Evolutionary conservation across 2,329 filamentous ascomycete genomes (phyloP).

Genomic region (Epichloe amarillans): DNA sequence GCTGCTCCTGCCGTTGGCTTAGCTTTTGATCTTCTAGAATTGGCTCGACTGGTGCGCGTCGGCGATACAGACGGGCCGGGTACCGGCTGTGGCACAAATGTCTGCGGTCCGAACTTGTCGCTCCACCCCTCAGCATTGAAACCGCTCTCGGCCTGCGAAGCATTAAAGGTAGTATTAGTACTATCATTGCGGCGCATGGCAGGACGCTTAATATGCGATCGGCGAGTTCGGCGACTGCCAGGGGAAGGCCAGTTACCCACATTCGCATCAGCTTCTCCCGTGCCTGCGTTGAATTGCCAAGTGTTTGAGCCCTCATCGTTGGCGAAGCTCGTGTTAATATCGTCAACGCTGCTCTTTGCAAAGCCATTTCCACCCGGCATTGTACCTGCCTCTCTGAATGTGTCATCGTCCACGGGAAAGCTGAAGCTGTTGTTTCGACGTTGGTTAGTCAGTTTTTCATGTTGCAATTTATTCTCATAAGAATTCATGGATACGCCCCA

Average conservation of each 20-base stretch:
- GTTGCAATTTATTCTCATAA: background rate
- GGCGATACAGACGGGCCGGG: slow-evolving; percentile 29
- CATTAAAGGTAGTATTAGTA: slow-evolving; percentile 11
- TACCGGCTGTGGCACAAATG: slow-evolving; percentile 35
- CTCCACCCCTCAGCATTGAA: slow-evolving; percentile 43
- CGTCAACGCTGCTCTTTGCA: slow-evolving; percentile 39
- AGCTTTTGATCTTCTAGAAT: slow-evolving; percentile 47
- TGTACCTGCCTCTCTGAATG: slow-evolving; percentile 18
- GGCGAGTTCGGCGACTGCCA: slow-evolving; percentile 25
- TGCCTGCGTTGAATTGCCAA: slow-evolving; percentile 41
- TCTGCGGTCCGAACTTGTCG: slow-evolving; percentile 39
- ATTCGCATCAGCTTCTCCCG: slow-evolving; percentile 16
- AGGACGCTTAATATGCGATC: slow-evolving; percentile 23
- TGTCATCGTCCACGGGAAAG: slow-evolving; percentile 31
- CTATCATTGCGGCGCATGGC: slow-evolving; percentile 10
- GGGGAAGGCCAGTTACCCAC: slow-evolving; percentile 24
- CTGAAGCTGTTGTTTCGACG: slow-evolving; percentile 33
- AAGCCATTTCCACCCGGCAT: slow-evolving; percentile 22
- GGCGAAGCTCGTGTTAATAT: slow-evolving; percentile 49
- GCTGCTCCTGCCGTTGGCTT: slow-evolving; percentile 35
- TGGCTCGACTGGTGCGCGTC: slow-evolving; percentile 27
- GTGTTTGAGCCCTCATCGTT: slow-evolving; percentile 30
- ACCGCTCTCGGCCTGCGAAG: slow-evolving; percentile 14
- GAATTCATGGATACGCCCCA: background rate
- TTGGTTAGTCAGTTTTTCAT: slow-evolving; percentile 19